These are phyloP conservation scores for Prunus yedoensis DNA, from an alignment of 331 rosid genomes.

Conservation along the genomic window DNA sequence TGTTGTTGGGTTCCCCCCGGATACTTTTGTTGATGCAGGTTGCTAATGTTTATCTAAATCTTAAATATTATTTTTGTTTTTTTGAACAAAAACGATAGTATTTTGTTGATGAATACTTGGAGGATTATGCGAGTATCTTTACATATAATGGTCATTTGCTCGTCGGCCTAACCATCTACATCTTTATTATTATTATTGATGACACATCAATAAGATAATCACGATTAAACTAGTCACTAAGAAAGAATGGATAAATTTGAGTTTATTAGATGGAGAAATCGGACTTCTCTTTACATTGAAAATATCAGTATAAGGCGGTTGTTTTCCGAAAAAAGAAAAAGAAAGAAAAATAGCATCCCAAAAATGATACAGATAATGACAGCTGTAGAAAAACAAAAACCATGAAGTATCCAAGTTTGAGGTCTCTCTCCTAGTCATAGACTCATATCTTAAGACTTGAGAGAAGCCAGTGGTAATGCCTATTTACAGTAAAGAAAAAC, in stretches of 20 bases:
- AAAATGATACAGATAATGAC: not conserved
- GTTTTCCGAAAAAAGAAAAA: too few species aligned
- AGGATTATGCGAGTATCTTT: too few species aligned
- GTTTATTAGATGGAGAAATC: not conserved
- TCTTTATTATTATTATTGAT: not conserved
- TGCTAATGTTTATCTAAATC: not conserved
- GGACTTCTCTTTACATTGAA: not conserved
- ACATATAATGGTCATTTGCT: too few species aligned
- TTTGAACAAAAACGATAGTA: too few species aligned
- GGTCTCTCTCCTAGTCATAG: not conserved
- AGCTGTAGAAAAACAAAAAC: not conserved
- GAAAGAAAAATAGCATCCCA: too few species aligned
- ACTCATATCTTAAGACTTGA: too few species aligned
- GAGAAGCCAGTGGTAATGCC: not conserved
- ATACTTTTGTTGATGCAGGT: constrained; percentile 2
- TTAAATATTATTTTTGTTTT: too few species aligned
- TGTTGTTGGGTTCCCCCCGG: not conserved
- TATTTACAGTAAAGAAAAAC: not conserved
- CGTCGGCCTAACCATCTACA: too few species aligned
- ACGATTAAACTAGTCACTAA: not conserved
- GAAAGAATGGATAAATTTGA: not conserved
- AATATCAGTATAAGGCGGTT: too few species aligned
- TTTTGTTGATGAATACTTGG: rapidly evolving
- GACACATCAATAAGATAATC: not conserved
- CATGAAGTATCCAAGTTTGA: not conserved